Conservation (phyloP, 1,284 basidiomycete species). For the Malassezia nana region DNA sequence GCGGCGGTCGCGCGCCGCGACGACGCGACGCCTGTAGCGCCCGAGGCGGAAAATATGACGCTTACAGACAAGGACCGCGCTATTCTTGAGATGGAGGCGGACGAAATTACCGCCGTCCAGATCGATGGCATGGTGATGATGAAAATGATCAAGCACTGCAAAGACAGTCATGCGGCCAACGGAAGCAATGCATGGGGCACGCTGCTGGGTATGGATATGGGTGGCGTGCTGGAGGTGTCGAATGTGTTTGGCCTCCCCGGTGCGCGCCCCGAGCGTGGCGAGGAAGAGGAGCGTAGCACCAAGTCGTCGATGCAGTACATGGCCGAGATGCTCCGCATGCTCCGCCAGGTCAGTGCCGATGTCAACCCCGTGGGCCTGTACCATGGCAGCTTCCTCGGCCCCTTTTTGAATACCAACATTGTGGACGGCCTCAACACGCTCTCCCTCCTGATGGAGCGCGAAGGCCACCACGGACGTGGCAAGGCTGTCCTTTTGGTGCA, state of each 20-base stretch:
- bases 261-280: constrained; percentile 30
- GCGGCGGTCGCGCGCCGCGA: constrained; percentile 15
- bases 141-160: constrained; percentile 48
- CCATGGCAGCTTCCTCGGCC: constrained; percentile 73
- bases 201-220: constrained; percentile 43
- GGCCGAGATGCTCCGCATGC: constrained; percentile 68
- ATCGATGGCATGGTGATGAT: constrained; percentile 45
- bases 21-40: constrained; percentile 2
- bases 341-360: constrained; percentile 85
- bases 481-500: constrained; percentile 46
- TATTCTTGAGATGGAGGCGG: constrained; percentile 39
- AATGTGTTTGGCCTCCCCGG: constrained; percentile 42
- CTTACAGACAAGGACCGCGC: constrained; percentile 14
- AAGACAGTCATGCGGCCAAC: constrained; percentile 37
- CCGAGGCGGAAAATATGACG: neutral
- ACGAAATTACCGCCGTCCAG: constrained; percentile 37
- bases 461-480: constrained; percentile 37
- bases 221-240: constrained; percentile 41
- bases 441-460: constrained; percentile 41
- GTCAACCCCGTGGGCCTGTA: constrained; percentile 95
- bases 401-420: constrained; percentile 61
- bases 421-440: constrained; percentile 60
- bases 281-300: constrained; percentile 38
- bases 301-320: constrained; percentile 57
- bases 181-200: constrained; percentile 35